Evolutionary conservation across 257 asterid genomes (phyloP).

Genomic region (Solanum corneliomulleri): DNA sequence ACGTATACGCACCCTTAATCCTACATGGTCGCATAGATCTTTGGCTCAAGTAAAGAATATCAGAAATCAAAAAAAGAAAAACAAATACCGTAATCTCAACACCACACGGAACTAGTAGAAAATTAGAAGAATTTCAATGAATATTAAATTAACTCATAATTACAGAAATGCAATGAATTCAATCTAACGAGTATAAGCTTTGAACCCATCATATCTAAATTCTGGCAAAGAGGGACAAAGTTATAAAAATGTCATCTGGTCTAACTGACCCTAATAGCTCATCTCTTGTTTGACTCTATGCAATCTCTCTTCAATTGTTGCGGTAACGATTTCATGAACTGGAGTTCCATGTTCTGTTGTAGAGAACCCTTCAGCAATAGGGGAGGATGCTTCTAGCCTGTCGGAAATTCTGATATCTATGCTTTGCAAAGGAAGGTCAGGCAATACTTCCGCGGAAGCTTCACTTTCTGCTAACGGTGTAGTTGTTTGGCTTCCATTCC

Average conservation of each 20-base stretch:
- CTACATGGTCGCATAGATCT: neutral
- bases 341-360: constrained; percentile 17
- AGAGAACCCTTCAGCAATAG: constrained; percentile 16
- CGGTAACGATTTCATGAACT: neutral
- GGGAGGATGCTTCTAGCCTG: neutral
- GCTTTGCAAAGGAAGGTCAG: neutral
- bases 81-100: neutral
- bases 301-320: neutral
- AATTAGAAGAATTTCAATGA: neutral
- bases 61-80: rapidly evolving
- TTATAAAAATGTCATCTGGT: neutral
- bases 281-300: neutral
- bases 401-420: neutral
- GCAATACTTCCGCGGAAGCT: neutral
- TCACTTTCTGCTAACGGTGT: neutral
- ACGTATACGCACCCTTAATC: neutral
- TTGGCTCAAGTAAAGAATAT: neutral
- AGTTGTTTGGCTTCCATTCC: neutral
- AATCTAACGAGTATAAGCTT: neutral
- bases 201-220: neutral
- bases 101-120: rapidly evolving
- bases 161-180: neutral
- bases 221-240: neutral
- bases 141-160: neutral
- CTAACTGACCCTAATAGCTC: neutral